Evolutionary conservation across 768 basidiomycete species (phyloP), one percentile per base, ranked within the genome.

Genomic region (Chalciporus chontae): DNA sequence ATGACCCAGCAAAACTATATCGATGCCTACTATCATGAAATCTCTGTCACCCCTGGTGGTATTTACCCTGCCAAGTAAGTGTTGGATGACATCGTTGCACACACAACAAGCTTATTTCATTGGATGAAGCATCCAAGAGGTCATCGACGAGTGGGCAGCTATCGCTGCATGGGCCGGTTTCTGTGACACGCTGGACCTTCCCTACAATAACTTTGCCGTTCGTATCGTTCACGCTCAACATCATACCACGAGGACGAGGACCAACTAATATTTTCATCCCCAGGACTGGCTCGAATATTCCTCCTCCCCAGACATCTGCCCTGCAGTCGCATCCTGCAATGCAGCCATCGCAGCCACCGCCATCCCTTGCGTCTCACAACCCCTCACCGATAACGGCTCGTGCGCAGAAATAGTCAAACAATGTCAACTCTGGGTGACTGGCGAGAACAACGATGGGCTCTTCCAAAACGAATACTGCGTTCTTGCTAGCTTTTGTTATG

Each of bases 201-300:
- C 60, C 18, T 63, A 54, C 34, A 21, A 37, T 8, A 61, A 63
- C 24, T 50, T 62, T 46, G 48, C 55, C 23, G 57, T 61, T 23
- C 8, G 54, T 4, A 21, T 21, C 21, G 4, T 4, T 21, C 21
- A 21, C 21, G 4, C 21, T 21, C 21, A 21, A 21, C 21, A 21
- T 21, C 21, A 21, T 21, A 4, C 21, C 21, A 21, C n/a, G n/a
- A n/a, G n/a, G n/a, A n/a, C n/a, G n/a, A n/a, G 21, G 21, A 21
- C 21, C 37, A 13, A 2, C 27, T 51, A 4, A 41, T 23, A 40
- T 19, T 3, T n/a, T 44, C 27, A 29, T 49, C 15, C 40, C 3
- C 19, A 63, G 61, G 61, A 61, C 24, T 63, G 61, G 61, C 34
- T 63, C n/a, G 51, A 57, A 19, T 61, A 60, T 47, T 56, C 61